Evolutionary conservation across 164 flowering plant species (phyloP), one percentile per base, ranked within the genome.

Genomic region (Pachysandra terminalis): DNA sequence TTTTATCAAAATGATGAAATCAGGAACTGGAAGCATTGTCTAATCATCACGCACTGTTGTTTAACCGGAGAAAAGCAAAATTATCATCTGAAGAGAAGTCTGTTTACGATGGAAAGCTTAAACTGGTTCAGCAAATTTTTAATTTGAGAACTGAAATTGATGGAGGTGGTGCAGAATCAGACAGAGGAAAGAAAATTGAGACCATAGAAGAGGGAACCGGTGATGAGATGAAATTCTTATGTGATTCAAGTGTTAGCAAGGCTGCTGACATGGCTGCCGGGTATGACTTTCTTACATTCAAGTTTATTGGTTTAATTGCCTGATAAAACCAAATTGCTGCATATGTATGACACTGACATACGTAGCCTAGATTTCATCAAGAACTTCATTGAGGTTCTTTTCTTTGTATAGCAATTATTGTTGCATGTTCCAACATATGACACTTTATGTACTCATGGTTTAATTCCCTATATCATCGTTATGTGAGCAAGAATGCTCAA

Each of bases 191-290:
- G 85, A 82, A 85, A 67, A 71, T 86, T 65, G 91, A 89, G 78
- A 81, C 81, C 13, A 78, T 76, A 41, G 73, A 72, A 52, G 87
- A 81, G 53, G 86, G 76, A 58, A 74, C 77, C 70, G 79, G 74
- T 5, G 80, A 79, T 75, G 99, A 96, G 82, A 81, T 93, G 78
- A 88, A 85, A 71, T 79, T 19, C 45, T 74, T 96, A 65, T 83
- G 88, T 77, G 95, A 90, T 73, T 78, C 97, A 40, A 93, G 99
- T 78, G 87, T 91, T 73, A 86, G 79, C 70, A 89, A 96, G 78
- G 99, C 99, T 84, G 98, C 98, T 64, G 92, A 93, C 53, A 85
- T 96, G 92, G 99, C 98, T 79, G 88, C 97, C 24, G 97, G 99
- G 99, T 96, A 77, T 35, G 3, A 25, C 25, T 27, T 35, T n/a